phyloP scores from a whole-genome alignment of 2,329 filamentous ascomycete genomes.

The Microdochium nivale region DNA sequence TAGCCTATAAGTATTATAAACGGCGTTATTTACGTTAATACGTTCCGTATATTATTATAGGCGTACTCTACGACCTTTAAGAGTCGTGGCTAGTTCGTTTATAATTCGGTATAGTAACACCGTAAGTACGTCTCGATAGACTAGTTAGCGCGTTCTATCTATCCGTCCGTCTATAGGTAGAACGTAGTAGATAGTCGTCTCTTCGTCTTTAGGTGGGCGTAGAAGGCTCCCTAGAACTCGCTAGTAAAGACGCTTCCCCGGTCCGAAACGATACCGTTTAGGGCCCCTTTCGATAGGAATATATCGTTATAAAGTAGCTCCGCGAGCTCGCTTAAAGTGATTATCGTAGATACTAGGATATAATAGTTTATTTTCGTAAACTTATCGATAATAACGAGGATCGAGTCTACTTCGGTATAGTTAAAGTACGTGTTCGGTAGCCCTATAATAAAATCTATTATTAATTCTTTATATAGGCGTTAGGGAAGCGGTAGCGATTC shows the following conservation, averaged over 20 bases:
- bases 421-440: constrained; percentile 2
- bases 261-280: no score
- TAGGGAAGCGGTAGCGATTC: constrained; percentile 1
- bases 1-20: constrained; percentile 11
- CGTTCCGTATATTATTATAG: constrained; percentile 9
- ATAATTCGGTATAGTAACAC: constrained; percentile 9
- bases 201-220: constrained; percentile 8
- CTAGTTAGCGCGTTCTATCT: constrained; percentile 16
- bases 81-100: constrained; percentile 12
- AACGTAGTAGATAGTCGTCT: constrained; percentile 14
- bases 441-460: constrained; percentile 8
- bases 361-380: no score
- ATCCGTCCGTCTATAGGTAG: no score
- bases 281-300: neutral
- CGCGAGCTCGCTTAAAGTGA: constrained; percentile 2
- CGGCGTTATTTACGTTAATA: constrained; percentile 8
- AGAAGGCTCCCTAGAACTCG: constrained; percentile 9
- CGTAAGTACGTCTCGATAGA: constrained; percentile 14
- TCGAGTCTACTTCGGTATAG: constrained; percentile 5
- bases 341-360: constrained; percentile 1
- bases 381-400: no score
- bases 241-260: constrained; percentile 9
- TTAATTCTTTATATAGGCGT: constrained; percentile 2
- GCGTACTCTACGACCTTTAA: constrained; percentile 13
- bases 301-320: constrained; percentile 7